Evolutionary conservation across 768 basidiomycete species (phyloP), one percentile per base, ranked within the genome.

Genomic region (Suillus subalutaceus): DNA sequence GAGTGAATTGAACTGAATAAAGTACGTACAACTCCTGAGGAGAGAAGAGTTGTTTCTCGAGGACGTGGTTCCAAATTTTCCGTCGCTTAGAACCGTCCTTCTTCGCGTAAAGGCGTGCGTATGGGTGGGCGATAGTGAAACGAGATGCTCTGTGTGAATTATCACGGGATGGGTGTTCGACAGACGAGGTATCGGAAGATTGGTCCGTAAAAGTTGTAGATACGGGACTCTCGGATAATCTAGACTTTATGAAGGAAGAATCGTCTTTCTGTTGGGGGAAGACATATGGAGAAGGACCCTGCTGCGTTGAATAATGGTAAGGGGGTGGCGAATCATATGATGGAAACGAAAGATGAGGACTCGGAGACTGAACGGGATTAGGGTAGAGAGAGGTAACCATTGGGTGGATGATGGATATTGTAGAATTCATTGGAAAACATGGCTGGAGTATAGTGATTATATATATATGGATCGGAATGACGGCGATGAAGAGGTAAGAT

Each of bases 11-110:
- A 46, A 58, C 41, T 64, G 57, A 56, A 2, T 32, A 38, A 55
- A 46, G 40, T 3, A 82, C 84, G 60, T 67, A 90, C 89, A 93
- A 72, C 74, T 93, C 90, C 58, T 85, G 84, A 0, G 89, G 83
- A 7, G 78, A 82, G 75, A 92, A 92, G 32, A 92, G 80, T 16
- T 81, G 81, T 72, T 91, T 91, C 76, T 93, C 91, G 65, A 91
- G 84, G 1, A 87, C 86, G 68, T 91, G 91, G 59, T 88, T 89
- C 91, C 91, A 93, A 18, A 90, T 89, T 72, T 87, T 89, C 20
- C 90, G 84, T 4, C 88, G 86, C 76, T 91, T 91, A 6, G 84
- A 81, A 58, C 84, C 84, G 58, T 85, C 83, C 56, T 87, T 87
- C 72, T 87, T 88, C 4, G 88, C 88, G 68, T 86, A 85, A 12